These are phyloP conservation scores for Thoreauomyces humboldtii DNA, from an alignment of 192 early-diverging fungal genomes.

Conservation along the genomic window DNA sequence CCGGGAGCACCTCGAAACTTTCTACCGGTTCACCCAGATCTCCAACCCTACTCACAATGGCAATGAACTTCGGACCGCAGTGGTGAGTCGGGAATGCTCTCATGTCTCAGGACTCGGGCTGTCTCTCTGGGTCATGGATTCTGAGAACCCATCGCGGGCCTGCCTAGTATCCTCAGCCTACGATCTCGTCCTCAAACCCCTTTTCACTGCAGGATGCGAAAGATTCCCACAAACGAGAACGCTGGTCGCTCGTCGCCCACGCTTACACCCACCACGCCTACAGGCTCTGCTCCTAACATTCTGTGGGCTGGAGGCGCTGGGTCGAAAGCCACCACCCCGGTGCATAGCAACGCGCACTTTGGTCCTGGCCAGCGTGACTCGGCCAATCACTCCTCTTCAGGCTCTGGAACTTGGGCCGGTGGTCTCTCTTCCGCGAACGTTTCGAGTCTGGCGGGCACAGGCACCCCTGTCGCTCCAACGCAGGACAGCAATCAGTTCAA, in stretches of 20 bases:
- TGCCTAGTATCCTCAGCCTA: no score
- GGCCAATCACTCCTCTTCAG: neutral
- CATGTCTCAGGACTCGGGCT: neutral
- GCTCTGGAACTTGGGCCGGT: neutral
- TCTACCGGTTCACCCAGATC: no score
- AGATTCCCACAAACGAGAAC: slow-evolving; percentile 29
- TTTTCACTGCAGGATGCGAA: slow-evolving; percentile 25
- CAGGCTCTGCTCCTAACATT: slow-evolving; percentile 3
- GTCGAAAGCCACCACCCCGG: neutral
- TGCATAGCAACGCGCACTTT: neutral
- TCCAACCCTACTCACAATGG: no score
- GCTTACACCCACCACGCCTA: slow-evolving; percentile 21
- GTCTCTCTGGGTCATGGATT: no score
- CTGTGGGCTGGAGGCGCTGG: slow-evolving; percentile 11
- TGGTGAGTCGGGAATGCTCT: slow-evolving; percentile 26
- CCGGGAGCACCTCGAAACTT: no score
- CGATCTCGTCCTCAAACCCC: no score
- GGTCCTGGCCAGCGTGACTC: neutral
- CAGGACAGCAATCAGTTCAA: slow-evolving; percentile 3
- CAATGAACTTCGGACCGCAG: slow-evolving; percentile 37
- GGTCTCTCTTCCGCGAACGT: neutral
- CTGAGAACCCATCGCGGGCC: no score
- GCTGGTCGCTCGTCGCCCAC: slow-evolving; percentile 25
- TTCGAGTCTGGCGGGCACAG: neutral
- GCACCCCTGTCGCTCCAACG: neutral